Conservation (phyloP, 345 rosid genomes). For the Salix viminalis region DNA sequence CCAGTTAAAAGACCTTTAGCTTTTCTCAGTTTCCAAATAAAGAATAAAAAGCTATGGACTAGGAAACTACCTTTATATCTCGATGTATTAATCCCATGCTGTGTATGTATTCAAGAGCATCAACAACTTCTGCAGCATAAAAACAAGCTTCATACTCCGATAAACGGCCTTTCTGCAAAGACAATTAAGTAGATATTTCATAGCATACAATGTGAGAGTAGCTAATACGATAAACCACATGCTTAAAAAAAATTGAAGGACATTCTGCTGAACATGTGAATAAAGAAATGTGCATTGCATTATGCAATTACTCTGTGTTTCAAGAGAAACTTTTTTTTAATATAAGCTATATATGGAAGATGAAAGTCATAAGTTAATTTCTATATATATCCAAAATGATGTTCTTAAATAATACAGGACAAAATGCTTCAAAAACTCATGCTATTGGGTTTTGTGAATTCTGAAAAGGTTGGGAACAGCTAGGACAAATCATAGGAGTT, state of each 20-base stretch:
- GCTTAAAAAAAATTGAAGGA: background rate
- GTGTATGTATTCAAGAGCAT: conserved; percentile 96
- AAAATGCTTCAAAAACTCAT: background rate
- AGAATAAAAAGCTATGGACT: conserved; percentile 1
- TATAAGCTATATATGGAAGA: background rate
- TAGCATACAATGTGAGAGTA: background rate
- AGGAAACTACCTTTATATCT: conserved; percentile 74
- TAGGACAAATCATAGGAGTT: background rate
- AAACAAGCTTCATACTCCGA: conserved; percentile 89
- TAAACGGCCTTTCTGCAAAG: conserved; percentile 66
- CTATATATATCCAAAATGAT: background rate
- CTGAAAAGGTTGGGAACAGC: background rate
- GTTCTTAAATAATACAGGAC: background rate
- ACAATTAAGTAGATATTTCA: conserved; percentile 10
- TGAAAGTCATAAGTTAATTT: background rate
- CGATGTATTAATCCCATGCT: conserved; percentile 90
- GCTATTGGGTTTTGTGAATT: background rate
- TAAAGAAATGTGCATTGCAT: background rate
- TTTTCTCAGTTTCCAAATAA: conserved; percentile 6
- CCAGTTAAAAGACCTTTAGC: conserved; percentile 27
- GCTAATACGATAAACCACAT: background rate
- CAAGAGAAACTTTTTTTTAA: background rate
- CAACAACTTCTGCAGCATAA: conserved; percentile 86
- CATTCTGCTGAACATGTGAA: background rate
- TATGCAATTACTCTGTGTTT: background rate